phyloP scores from a whole-genome alignment of 805 yeast genomes.

The Starmerella floricola region DNA sequence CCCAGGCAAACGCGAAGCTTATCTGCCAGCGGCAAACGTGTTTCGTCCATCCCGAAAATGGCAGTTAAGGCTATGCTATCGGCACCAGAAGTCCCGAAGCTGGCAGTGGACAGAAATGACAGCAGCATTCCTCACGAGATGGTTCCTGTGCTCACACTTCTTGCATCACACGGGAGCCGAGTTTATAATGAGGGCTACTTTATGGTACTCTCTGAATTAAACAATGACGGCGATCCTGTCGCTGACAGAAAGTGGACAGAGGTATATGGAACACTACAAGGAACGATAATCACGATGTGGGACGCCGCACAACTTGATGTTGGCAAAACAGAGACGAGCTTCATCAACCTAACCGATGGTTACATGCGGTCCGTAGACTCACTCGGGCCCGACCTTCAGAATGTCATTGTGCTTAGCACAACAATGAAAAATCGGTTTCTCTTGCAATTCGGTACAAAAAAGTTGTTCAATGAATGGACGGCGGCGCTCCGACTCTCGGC shows the following conservation, averaged over 20 bases:
- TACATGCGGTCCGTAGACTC: conserved; percentile 58
- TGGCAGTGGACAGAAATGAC: conserved; percentile 1
- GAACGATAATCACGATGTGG: conserved; percentile 89
- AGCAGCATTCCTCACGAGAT: conserved; percentile 47
- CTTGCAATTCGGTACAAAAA: conserved; percentile 58
- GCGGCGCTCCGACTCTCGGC: conserved; percentile 69
- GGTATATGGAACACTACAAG: conserved; percentile 82
- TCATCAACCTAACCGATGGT: conserved; percentile 85
- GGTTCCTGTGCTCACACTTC: conserved; percentile 56
- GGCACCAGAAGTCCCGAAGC: conserved; percentile 5
- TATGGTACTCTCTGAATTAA: conserved; percentile 32
- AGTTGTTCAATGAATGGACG: conserved; percentile 62
- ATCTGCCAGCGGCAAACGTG: neutral
- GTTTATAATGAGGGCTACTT: conserved; percentile 47
- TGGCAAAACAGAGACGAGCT: conserved; percentile 60
- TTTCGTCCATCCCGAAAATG: neutral
- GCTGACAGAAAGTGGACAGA: conserved; percentile 79
- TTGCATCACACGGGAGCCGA: conserved; percentile 58
- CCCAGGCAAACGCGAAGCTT: conserved; percentile 1
- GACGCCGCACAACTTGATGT: conserved; percentile 45
- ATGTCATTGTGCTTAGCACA: conserved; percentile 80
- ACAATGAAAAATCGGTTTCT: conserved; percentile 81
- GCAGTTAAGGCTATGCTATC: conserved; percentile 9
- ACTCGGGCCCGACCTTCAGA: conserved; percentile 54
- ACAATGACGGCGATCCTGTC: conserved; percentile 71